Conservation (phyloP, 139 green algal genomes). For the Chlorella sp. region DNA sequence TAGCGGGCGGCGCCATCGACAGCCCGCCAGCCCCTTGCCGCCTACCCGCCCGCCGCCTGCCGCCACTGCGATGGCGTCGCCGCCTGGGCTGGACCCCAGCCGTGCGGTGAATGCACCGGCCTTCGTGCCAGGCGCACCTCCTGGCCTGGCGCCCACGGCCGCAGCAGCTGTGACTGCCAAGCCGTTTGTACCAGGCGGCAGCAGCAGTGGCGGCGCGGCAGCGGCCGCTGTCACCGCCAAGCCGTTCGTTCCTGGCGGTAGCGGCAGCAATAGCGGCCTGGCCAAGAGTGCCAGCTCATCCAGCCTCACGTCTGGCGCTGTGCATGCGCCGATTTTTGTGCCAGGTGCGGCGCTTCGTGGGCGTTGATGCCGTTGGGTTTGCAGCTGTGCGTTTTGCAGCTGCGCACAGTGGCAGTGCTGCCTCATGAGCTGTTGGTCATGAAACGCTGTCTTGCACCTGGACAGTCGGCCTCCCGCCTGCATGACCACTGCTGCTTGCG, state of each 20-base stretch:
- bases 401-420: no score
- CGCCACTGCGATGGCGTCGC: neutral
- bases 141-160: neutral
- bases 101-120: neutral
- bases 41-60: no score
- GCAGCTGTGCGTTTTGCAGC: no score
- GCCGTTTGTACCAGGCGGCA: slow-evolving; percentile 2
- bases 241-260: slow-evolving; percentile 20
- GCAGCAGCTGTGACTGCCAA: neutral
- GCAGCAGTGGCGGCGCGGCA: no score
- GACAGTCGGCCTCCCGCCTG: no score
- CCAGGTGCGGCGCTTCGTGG: neutral
- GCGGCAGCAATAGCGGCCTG: neutral
- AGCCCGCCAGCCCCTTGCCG: neutral
- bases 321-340: slow-evolving; percentile 25
- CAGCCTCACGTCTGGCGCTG: slow-evolving; percentile 19
- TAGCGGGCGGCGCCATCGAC: neutral
- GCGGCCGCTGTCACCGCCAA: neutral
- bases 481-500: neutral
- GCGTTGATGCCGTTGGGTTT: no score
- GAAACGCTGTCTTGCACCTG: no score
- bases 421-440: no score
- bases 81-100: neutral
- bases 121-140: slow-evolving; percentile 2
- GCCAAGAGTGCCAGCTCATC: slow-evolving; percentile 4